phyloP scores from a whole-genome alignment of 208 protist species.

The Angomonas deanei region DNA sequence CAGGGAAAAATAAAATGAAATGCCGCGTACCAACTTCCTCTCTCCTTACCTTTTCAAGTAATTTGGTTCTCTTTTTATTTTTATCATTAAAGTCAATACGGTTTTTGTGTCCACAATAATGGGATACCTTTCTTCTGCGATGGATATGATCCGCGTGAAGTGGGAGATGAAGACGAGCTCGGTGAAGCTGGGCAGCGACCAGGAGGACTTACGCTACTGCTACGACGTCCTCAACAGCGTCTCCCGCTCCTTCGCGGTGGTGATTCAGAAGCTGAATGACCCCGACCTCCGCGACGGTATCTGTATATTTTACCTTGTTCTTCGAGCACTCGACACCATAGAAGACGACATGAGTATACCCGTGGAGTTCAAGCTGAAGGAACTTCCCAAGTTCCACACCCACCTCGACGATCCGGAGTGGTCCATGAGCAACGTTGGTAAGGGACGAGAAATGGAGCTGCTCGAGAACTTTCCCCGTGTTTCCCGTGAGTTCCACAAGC shows the following conservation, averaged over 20 bases:
- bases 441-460: constrained; percentile 63
- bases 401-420: constrained; percentile 46
- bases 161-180: constrained; percentile 35
- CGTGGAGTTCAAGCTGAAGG: constrained; percentile 52
- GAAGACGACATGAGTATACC: constrained; percentile 92
- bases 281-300: constrained; percentile 80
- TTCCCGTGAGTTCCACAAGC: constrained; percentile 46
- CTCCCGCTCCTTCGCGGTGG: constrained; percentile 90
- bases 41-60: too few relatives aligned
- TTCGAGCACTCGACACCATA: constrained; percentile 93
- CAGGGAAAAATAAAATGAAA: too few relatives aligned
- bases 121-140: not conserved
- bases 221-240: constrained; percentile 87
- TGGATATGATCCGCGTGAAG: constrained; percentile 56
- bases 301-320: constrained; percentile 96
- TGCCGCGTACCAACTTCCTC: too few relatives aligned
- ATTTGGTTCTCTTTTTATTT: not conserved
- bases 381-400: constrained; percentile 78
- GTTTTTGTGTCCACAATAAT: constrained; percentile 1
- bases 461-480: constrained; percentile 70
- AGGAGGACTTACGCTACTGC: constrained; percentile 79
- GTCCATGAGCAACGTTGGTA: constrained; percentile 49
- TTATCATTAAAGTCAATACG: not conserved
- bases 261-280: constrained; percentile 89
- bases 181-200: constrained; percentile 25